Conservation (phyloP, 768 basidiomycete genomes). For the Hypsizygus marmoreus region DNA sequence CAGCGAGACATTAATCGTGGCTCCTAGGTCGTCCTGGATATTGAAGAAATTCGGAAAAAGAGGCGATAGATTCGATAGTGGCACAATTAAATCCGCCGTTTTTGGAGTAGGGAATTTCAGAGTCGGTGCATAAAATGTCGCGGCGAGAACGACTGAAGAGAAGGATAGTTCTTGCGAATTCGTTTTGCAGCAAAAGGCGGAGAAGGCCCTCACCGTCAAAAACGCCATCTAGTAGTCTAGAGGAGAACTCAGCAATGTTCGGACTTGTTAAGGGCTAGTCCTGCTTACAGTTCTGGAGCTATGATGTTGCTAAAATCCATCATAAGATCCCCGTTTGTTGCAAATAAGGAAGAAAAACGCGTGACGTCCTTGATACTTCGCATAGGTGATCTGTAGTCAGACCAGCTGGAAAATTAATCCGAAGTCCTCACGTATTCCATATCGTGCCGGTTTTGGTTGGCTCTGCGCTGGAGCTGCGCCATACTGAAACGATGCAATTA, state of each 20-base stretch:
- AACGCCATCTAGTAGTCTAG: conserved; percentile 28
- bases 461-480: conserved; percentile 68
- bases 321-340: conserved; percentile 54
- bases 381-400: not conserved
- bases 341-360: conserved; percentile 57
- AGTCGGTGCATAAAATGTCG: conserved; percentile 60
- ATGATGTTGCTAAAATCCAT: conserved; percentile 63
- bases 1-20: conserved; percentile 45
- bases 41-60: conserved; percentile 43
- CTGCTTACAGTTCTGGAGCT: conserved; percentile 34
- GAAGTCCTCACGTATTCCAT: conserved; percentile 50
- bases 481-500: conserved; percentile 39
- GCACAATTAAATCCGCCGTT: conserved; percentile 56
- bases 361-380: conserved; percentile 61
- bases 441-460: conserved; percentile 60
- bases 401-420: conserved; percentile 11
- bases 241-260: not conserved
- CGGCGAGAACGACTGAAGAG: conserved; percentile 47
- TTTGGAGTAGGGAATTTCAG: conserved; percentile 42
- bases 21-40: conserved; percentile 25
- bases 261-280: no score
- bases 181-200: not conserved
- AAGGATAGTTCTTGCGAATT: not conserved
- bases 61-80: conserved; percentile 53
- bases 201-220: conserved; percentile 23